phyloP scores from a whole-genome alignment of 2,329 filamentous ascomycete genomes.

The Pestalotiopsis sp. region DNA sequence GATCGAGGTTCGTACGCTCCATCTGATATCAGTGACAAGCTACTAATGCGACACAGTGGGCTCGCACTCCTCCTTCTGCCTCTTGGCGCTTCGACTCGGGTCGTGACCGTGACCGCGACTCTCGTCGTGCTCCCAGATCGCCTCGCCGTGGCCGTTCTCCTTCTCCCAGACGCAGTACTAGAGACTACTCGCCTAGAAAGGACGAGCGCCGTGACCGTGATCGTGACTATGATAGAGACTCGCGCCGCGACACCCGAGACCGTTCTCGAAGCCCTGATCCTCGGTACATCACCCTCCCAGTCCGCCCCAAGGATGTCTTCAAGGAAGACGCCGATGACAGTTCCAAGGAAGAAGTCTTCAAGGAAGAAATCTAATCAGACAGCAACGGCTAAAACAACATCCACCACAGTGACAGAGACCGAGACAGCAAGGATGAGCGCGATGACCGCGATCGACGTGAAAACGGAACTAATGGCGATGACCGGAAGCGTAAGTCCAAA shows the following conservation, averaged over 20 bases:
- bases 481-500: constrained; percentile 74
- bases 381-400: constrained; percentile 1
- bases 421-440: constrained; percentile 65
- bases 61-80: constrained; percentile 93
- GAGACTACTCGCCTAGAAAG: constrained; percentile 85
- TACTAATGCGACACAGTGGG: constrained; percentile 70
- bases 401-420: constrained; percentile 38
- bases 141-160: constrained; percentile 74
- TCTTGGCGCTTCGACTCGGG: constrained; percentile 98
- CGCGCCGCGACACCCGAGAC: constrained; percentile 58
- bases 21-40: constrained; percentile 14
- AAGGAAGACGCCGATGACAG: background rate
- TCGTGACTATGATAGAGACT: constrained; percentile 54
- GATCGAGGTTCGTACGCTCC: constrained; percentile 76
- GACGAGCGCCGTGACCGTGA: constrained; percentile 84
- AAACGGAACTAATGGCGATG: constrained; percentile 80
- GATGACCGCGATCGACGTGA: constrained; percentile 77
- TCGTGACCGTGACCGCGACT: constrained; percentile 66
- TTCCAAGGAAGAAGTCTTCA: background rate
- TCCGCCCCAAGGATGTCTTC: background rate
- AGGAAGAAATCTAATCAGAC: background rate
- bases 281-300: constrained; percentile 26
- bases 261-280: constrained; percentile 72
- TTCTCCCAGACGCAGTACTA: constrained; percentile 74
- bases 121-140: constrained; percentile 58